Percentiles rank a stretch among this genome's conserved stretches.
Evolutionary conservation across 768 basidiomycete genomes (phyloP).

Genomic region (Butyriboletus loyo): DNA sequence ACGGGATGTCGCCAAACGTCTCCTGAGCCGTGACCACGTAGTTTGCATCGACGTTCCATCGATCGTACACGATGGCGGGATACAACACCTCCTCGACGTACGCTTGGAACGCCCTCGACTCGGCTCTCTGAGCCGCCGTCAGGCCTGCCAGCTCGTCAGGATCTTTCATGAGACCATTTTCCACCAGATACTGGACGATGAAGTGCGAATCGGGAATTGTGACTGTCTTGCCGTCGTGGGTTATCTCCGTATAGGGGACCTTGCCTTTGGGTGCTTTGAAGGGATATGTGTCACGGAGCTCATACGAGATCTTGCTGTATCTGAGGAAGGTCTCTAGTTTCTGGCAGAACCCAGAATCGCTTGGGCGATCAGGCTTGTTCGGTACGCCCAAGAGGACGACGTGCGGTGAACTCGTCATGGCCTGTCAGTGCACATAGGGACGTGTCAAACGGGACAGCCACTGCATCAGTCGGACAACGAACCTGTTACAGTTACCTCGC

Average conservation of each 20-base stretch:
- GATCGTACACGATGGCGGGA: constrained; percentile 25
- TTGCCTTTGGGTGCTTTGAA: constrained; percentile 32
- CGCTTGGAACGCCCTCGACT: constrained; percentile 35
- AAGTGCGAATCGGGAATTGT: constrained; percentile 33
- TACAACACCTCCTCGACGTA: constrained; percentile 33
- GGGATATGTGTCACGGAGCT: constrained; percentile 24
- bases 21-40: constrained; percentile 14
- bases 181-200: constrained; percentile 31
- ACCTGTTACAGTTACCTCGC: neutral
- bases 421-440: neutral
- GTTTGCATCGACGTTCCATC: constrained; percentile 32
- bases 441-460: neutral
- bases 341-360: constrained; percentile 33
- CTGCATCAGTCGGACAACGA: neutral
- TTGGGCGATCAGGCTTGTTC: constrained; percentile 21
- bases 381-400: constrained; percentile 27
- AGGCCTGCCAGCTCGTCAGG: constrained; percentile 27
- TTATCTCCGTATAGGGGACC: constrained; percentile 32
- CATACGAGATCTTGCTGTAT: constrained; percentile 26
- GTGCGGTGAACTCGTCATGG: constrained; percentile 18
- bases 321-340: constrained; percentile 33
- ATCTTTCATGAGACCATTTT: constrained; percentile 23
- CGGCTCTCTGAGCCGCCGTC: constrained; percentile 27
- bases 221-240: constrained; percentile 17
- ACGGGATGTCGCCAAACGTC: constrained; percentile 11